Evolutionary conservation across 129 eudicot species (phyloP), one percentile per base, ranked within the genome.

Genomic region (Pseudognaphalium luteoalbum): DNA sequence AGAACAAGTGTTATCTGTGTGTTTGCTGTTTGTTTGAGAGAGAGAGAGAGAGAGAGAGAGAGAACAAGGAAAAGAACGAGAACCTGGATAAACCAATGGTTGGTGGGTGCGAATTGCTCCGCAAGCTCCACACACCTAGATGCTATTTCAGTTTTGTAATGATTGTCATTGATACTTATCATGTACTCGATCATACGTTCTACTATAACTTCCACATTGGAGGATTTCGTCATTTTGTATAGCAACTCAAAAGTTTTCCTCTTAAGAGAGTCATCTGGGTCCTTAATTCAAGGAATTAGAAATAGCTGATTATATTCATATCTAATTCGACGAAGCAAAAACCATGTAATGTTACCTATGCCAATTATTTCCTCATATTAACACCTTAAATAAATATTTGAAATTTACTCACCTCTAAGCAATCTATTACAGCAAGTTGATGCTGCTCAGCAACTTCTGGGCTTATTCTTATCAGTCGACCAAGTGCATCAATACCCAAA

Each of bases 51-150:
- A 42, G 42, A 6, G 42, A 37, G 42, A 42, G 11, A 42, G 15
- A 42, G 51, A 42, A 42, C 10, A 42, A 42, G 51, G 51, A 42
- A 42, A 65, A 35, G 9, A 37, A 37, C 6, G 42, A 37, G 10
- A 37, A 95, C 99, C 99, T 91, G 96, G 71, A 95, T 95, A 76
- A 95, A 95, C 99, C 99, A 95, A 61, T 89, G 94, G 80, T 95
- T 95, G 72, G 96, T 95, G 33, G 99, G 99, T 22, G 97, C 99
- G 85, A 94, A 94, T 68, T 91, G 97, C 83, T 94, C 99, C 1
- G 97, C 99, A 77, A 94, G 99, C 78, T 94, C 96, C 68, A 95
- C 97, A 85, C 99, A 95, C 86, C 97, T 82, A 12, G 97, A 95
- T 74, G 99, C 97, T 81, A 89, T 95, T 79, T 95, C 97, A 35